Evolutionary conservation across 2,329 filamentous ascomycete genomes (phyloP).

Genomic region (Diaporthe caulivora): DNA sequence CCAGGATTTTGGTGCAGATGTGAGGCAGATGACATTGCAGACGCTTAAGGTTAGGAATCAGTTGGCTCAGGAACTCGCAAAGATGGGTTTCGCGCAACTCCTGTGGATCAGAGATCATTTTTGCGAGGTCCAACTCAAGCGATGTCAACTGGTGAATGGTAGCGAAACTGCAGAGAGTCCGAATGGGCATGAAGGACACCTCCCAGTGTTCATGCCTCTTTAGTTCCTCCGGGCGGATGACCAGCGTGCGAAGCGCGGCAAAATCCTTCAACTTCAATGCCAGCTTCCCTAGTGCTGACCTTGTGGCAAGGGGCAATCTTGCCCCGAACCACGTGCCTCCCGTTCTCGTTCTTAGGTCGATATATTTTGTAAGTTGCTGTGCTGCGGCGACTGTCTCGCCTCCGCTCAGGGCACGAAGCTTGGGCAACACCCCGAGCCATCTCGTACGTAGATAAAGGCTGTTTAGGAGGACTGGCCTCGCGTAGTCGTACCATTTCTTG

Average conservation of each 20-base stretch:
- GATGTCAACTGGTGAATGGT: neutral
- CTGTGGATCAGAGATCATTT: neutral
- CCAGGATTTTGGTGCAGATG: neutral
- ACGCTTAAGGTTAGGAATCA: neutral
- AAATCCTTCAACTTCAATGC: neutral
- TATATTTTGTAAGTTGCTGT: neutral
- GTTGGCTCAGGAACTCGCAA: neutral
- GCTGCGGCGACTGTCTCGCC: neutral
- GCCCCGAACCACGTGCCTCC: no score
- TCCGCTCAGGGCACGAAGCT: neutral
- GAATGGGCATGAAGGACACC: neutral
- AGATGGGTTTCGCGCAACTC: neutral
- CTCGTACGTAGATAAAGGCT: accelerated
- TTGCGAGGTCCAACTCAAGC: neutral
- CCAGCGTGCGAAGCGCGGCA: neutral
- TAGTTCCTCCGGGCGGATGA: neutral
- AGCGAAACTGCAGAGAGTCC: neutral
- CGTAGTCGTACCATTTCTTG: neutral
- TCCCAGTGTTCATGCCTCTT: accelerated
- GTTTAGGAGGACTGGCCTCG: neutral
- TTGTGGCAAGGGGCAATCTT: accelerated
- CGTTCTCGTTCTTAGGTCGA: neutral
- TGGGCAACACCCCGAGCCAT: no score
- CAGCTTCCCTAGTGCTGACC: neutral
- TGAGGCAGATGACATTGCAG: neutral